Percentiles rank a stretch among this genome's conserved stretches.
These are phyloP conservation scores for Aspergillus ustus DNA, from an alignment of 2,329 filamentous ascomycete species.

Conservation along the genomic window DNA sequence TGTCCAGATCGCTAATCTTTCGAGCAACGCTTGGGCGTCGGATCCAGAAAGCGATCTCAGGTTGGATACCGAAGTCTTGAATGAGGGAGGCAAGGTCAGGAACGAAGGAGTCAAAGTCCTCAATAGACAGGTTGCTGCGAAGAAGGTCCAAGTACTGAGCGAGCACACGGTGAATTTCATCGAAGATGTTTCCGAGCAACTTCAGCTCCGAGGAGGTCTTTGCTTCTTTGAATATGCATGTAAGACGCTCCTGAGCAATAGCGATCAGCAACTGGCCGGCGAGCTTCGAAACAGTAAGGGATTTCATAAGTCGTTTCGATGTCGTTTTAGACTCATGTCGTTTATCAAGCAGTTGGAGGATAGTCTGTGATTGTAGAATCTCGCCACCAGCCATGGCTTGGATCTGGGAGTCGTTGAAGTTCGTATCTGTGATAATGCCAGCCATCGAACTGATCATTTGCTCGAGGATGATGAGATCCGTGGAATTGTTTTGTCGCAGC, in stretches of 20 bases:
- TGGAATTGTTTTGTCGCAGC: conserved; percentile 79
- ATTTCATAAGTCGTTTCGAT: conserved; percentile 77
- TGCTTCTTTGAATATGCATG: conserved; percentile 78
- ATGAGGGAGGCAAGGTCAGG: conserved; percentile 77
- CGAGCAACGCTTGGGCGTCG: conserved; percentile 74
- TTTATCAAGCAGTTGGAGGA: conserved; percentile 79
- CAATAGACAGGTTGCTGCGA: conserved; percentile 73
- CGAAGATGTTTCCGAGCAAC: conserved; percentile 81
- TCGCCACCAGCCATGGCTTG: conserved; percentile 87
- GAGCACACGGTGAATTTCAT: conserved; percentile 85
- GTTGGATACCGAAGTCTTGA: conserved; percentile 76
- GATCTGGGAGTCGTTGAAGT: conserved; percentile 87
- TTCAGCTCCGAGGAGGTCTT: conserved; percentile 76
- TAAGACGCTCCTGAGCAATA: conserved; percentile 85
- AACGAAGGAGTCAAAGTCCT: conserved; percentile 78
- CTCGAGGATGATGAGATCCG: conserved; percentile 87
- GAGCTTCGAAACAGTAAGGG: conserved; percentile 76
- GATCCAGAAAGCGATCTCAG: conserved; percentile 83
- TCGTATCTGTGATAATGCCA: conserved; percentile 82
- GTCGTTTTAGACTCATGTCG: conserved; percentile 76
- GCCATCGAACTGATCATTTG: conserved; percentile 93
- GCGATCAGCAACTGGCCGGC: conserved; percentile 84
- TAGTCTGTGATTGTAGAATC: conserved; percentile 75
- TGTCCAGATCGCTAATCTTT: conserved; percentile 57
- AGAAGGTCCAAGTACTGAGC: conserved; percentile 89